Percentiles rank a stretch among this genome's conserved stretches.
Evolutionary conservation across 1,284 basidiomycete species (phyloP).

Genomic region (Trichosporon ovoides): DNA sequence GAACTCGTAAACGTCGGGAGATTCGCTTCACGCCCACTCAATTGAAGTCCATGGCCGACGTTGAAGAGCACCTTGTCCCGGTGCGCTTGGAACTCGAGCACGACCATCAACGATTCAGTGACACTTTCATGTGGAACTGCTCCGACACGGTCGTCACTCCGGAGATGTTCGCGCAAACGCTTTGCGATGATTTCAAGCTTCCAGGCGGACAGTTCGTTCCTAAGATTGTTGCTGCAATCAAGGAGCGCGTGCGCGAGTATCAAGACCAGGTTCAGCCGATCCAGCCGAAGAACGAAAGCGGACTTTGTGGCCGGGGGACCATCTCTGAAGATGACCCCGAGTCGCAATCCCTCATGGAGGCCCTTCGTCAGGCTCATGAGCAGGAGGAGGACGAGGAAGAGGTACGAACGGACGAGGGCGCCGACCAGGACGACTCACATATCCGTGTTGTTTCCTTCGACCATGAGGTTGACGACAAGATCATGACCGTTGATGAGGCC

Average conservation of each 20-base stretch:
- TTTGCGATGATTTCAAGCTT: conserved; percentile 88
- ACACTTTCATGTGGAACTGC: conserved; percentile 96
- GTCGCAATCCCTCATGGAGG: conserved; percentile 25
- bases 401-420: conserved; percentile 33
- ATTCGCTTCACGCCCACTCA: conserved; percentile 52
- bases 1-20: conserved; percentile 54
- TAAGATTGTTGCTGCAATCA: conserved; percentile 75
- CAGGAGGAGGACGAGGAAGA: conserved; percentile 23
- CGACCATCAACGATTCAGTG: conserved; percentile 79
- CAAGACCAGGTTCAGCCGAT: conserved; percentile 41
- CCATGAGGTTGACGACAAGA: conserved; percentile 30
- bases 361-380: conserved; percentile 28
- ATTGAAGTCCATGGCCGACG: conserved; percentile 45
- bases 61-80: conserved; percentile 64
- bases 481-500: conserved; percentile 45
- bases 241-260: conserved; percentile 72
- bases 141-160: conserved; percentile 87
- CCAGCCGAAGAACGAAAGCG: background rate
- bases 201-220: conserved; percentile 61
- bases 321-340: conserved; percentile 31
- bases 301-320: conserved; percentile 20
- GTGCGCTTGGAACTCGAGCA: conserved; percentile 93
- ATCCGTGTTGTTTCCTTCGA: conserved; percentile 26
- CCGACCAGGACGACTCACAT: conserved; percentile 22
- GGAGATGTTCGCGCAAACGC: conserved; percentile 78